A percentile compares a stretch with the other conserved stretches of the same genome.
Conservation (phyloP, 192 early-diverging fungal species). For the Chytriomyces confervae region DNA sequence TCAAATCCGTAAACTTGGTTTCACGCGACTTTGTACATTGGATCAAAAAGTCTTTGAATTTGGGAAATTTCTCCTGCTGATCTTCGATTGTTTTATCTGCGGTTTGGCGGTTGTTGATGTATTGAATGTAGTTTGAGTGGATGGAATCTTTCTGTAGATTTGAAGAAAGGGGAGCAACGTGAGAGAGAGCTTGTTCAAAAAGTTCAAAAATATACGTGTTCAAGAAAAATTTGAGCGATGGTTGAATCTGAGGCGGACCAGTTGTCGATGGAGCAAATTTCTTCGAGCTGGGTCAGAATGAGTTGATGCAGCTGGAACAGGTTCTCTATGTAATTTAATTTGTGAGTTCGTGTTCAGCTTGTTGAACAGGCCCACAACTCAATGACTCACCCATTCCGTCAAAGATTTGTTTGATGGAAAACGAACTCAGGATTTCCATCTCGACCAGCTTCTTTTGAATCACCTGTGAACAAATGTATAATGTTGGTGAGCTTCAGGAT, state of each 20-base stretch:
- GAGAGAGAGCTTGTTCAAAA: not conserved
- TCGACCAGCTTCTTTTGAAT: constrained; percentile 44
- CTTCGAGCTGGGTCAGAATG: constrained; percentile 48
- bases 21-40: constrained; percentile 27
- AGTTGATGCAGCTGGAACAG: constrained; percentile 43
- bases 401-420: constrained; percentile 51
- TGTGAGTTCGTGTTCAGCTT: not conserved
- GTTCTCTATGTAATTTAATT: constrained; percentile 34
- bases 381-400: constrained; percentile 44
- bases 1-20: constrained; percentile 34
- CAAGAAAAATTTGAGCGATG: constrained; percentile 52
- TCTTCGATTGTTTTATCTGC: constrained; percentile 50
- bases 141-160: constrained; percentile 46
- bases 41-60: constrained; percentile 36
- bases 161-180: not conserved
- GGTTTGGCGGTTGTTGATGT: constrained; percentile 49
- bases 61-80: constrained; percentile 44
- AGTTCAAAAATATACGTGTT: constrained; percentile 33
- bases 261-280: constrained; percentile 35
- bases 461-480: constrained; percentile 31
- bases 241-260: constrained; percentile 45
- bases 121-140: constrained; percentile 39
- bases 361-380: not conserved
- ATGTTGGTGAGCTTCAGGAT: not conserved
- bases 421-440: constrained; percentile 39